phyloP scores from a whole-genome alignment of 192 early-diverging fungal species.

The Backusella tarrabulga region DNA sequence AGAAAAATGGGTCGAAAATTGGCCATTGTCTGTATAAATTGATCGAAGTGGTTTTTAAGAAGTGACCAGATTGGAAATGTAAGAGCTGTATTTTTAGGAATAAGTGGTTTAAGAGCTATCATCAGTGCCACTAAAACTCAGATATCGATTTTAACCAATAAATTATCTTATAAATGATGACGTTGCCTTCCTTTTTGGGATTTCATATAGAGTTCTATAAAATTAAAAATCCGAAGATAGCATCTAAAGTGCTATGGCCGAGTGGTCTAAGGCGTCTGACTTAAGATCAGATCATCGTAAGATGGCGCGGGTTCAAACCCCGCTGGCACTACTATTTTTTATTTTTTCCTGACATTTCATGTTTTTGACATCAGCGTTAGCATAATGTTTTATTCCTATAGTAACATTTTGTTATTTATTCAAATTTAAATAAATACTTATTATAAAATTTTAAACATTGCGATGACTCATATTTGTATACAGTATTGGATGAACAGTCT shows the following conservation, averaged over 20 bases:
- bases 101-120: background rate
- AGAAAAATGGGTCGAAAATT: too few species aligned
- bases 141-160: background rate
- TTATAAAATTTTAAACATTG: too few species aligned
- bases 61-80: too few species aligned
- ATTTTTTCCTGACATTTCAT: background rate
- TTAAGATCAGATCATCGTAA: constrained; percentile 21
- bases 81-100: too few species aligned
- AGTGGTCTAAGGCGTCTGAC: constrained; percentile 20
- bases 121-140: background rate
- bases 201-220: background rate
- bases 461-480: too few species aligned
- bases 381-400: too few species aligned
- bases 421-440: too few species aligned
- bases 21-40: too few species aligned
- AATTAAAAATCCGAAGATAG: background rate
- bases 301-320: constrained; percentile 18
- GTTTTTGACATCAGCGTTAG: too few species aligned
- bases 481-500: too few species aligned
- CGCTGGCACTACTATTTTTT: background rate
- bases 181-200: background rate
- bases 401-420: too few species aligned
- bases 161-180: background rate
- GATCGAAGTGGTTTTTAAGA: too few species aligned
- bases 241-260: constrained; percentile 5